Conservation (phyloP, 768 basidiomycete species). For the Xerocomellus dryophilus region DNA sequence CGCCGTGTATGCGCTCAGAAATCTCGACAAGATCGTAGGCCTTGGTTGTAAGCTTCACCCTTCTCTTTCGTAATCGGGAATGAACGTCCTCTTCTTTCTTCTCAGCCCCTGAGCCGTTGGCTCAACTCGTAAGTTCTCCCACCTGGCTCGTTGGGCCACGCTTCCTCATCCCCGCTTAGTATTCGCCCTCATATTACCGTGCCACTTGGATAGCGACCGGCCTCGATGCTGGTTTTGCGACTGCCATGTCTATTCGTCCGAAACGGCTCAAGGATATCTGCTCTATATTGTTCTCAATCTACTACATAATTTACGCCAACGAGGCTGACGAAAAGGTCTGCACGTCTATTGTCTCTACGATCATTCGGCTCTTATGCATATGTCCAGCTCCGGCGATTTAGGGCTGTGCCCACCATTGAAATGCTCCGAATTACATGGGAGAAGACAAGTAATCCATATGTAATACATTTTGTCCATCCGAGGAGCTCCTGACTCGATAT, state of each 20-base stretch:
- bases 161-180: constrained; percentile 44
- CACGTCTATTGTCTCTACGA: neutral
- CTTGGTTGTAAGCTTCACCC: constrained; percentile 53
- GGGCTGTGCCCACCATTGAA: constrained; percentile 93
- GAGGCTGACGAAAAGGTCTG: constrained; percentile 96
- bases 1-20: constrained; percentile 74
- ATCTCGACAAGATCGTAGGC: constrained; percentile 83
- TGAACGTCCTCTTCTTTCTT: constrained; percentile 2
- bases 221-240: constrained; percentile 96
- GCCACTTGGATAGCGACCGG: constrained; percentile 95
- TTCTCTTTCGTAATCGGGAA: neutral
- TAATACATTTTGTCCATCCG: constrained; percentile 35
- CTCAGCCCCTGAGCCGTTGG: constrained; percentile 88
- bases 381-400: constrained; percentile 77
- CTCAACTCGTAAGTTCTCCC: constrained; percentile 63
- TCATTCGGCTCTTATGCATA: neutral
- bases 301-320: constrained; percentile 86
- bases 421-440: constrained; percentile 97
- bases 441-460: constrained; percentile 92
- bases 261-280: constrained; percentile 89
- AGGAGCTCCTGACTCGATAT: constrained; percentile 4
- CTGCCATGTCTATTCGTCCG: constrained; percentile 88
- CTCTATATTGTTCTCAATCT: constrained; percentile 79
- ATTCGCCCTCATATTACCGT: constrained; percentile 90
- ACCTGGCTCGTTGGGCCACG: neutral